Evolutionary conservation across 139 green algal genomes (phyloP), one percentile per base, ranked within the genome.

Genomic region (Trebouxia sp.): DNA sequence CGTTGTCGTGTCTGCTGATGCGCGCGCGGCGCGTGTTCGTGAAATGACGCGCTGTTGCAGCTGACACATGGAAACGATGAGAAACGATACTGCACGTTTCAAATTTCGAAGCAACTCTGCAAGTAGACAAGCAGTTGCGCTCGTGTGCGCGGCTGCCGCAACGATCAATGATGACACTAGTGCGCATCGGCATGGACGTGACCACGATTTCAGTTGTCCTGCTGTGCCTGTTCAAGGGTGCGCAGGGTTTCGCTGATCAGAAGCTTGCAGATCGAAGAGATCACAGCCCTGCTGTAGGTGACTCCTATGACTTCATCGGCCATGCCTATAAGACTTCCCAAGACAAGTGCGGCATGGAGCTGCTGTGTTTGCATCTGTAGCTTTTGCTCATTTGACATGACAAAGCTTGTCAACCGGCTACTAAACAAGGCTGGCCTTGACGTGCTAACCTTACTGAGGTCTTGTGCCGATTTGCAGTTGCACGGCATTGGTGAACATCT

Each of bases 391-490:
- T 3, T 3, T 24, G 30, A 9, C 20, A 35, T 35, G 28, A 26
- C 50, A 62, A 62, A 22, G 28, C 50, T 65, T 35, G 51, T 26
- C 20, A 30, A n/a, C n/a, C n/a, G n/a, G n/a, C n/a, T n/a, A n/a
- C n/a, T n/a, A n/a, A n/a, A n/a, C n/a, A n/a, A n/a, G n/a, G n/a
- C n/a, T n/a, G n/a, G n/a, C n/a, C n/a, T n/a, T n/a, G n/a, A n/a
- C n/a, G n/a, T n/a, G n/a, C n/a, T n/a, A n/a, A n/a, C n/a, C n/a
- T n/a, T n/a, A n/a, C n/a, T n/a, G n/a, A n/a, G n/a, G n/a, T n/a
- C n/a, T n/a, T n/a, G n/a, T n/a, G n/a, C n/a, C n/a, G n/a, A n/a
- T 42, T 69, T 41, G 30, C 58, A 69, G 58, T 41, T 69, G 58
- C 24, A 69, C 58, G 9, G 58, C 58, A 42, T 1, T 69, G 30